Evolutionary conservation across 805 yeast genomes (phyloP), one percentile per base, ranked within the genome.

Genomic region (Barnettozyma populi): DNA sequence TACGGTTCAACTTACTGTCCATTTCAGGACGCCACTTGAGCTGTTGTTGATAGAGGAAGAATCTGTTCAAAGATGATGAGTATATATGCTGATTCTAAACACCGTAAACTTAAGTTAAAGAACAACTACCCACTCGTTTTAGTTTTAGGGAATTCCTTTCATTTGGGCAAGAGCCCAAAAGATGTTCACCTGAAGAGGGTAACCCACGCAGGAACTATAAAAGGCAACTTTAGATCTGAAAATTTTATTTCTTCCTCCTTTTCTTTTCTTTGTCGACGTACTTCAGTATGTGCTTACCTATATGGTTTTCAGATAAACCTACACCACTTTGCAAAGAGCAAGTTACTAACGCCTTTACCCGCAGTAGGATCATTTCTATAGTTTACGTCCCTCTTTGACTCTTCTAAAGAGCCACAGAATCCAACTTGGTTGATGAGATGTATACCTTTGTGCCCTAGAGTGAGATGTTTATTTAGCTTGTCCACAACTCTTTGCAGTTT

Each of bases 321-420:
- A 9, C 5, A 9, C 14, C 14, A 11, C 13, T 14, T 16, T 29
- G 32, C n/a, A n/a, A n/a, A 14, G 25, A 25, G 13, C 16, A 3
- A 11, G 4, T 13, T 29, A 66, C 78, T 74, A 73, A 74, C 78
- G 61, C 71, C 32, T 67, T 42, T 41, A 45, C 59, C 73, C 57
- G 67, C 66, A 74, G 79, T 89, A 87, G 96, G 96, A 90, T 89
- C 97, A 89, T 89, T 89, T 90, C 96, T 89, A 89, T 90, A 89
- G 97, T 85, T 81, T 81, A 87, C 96, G 95, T 86, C 96, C 86
- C 94, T 86, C 92, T 86, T 85, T 87, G 95, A 84, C 92, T 88
- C 92, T 85, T 84, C 88, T 80, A 82, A 89, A 82, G 92, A 89
- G 96, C 95, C 95, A 89, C 94, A 84, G 90, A 86, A 84, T 87